Evolutionary conservation across 805 yeast species (phyloP).

Genomic region (Lipomyces mesembrius): DNA sequence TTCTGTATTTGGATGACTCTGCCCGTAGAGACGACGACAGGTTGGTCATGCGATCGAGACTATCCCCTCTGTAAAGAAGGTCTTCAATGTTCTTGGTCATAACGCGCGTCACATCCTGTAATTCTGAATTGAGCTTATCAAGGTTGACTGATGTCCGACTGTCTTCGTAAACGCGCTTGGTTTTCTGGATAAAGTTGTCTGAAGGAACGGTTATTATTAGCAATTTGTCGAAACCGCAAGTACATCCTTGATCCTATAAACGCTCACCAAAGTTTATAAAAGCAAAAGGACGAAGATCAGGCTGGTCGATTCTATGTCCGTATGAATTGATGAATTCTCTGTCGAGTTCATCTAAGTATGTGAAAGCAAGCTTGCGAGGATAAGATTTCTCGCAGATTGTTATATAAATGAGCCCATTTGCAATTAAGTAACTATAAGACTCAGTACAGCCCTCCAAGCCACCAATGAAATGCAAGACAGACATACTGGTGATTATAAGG

Average conservation of each 20-base stretch:
- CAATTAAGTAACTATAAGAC: conserved; percentile 57
- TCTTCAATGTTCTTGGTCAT: conserved; percentile 98
- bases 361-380: conserved; percentile 86
- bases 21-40: conserved; percentile 76
- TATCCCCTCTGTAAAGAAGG: conserved; percentile 90
- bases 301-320: conserved; percentile 65
- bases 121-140: conserved; percentile 82
- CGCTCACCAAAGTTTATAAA: conserved; percentile 72
- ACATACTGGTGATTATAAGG: conserved; percentile 63
- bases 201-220: not conserved
- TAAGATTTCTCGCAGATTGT: conserved; percentile 77
- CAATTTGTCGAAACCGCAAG: too few species aligned
- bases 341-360: conserved; percentile 80
- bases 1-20: conserved; percentile 84
- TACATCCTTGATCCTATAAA: not conserved
- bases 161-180: conserved; percentile 87
- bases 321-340: conserved; percentile 81
- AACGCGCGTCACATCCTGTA: conserved; percentile 91
- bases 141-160: conserved; percentile 87
- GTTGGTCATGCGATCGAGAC: conserved; percentile 88
- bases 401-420: conserved; percentile 70
- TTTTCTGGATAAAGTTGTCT: conserved; percentile 65
- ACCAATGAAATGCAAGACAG: not conserved
- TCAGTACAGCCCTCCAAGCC: not conserved
- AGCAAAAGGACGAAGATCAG: conserved; percentile 83